These are phyloP conservation scores for Beauveria caledonica DNA, from an alignment of 2,329 filamentous ascomycete genomes.

Conservation along the genomic window DNA sequence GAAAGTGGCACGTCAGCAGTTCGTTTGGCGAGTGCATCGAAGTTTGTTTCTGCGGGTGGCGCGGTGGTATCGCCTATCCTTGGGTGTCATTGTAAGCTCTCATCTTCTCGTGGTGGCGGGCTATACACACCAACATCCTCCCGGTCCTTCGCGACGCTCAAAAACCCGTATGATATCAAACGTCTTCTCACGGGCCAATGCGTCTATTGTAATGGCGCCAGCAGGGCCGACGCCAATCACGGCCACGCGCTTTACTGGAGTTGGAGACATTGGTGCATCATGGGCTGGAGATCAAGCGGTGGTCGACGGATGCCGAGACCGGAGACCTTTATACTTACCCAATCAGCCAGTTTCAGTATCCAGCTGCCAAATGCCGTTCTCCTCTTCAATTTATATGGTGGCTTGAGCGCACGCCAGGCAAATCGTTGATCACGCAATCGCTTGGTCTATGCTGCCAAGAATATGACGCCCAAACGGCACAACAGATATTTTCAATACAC, in stretches of 20 bases:
- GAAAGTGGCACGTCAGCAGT: constrained; percentile 39
- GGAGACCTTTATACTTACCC: not conserved
- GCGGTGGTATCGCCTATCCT: not conserved
- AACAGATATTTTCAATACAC: not conserved
- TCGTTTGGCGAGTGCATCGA: not conserved
- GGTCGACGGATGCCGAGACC: not conserved
- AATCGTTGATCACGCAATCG: not conserved
- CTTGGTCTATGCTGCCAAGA: not conserved
- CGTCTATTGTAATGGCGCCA: not conserved
- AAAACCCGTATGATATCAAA: not conserved
- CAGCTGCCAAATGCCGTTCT: not conserved
- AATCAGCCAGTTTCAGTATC: not conserved
- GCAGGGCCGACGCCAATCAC: not conserved
- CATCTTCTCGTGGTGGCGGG: too few species aligned
- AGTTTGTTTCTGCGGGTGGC: not conserved
- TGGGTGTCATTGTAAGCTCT: not conserved
- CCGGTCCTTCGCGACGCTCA: not conserved
- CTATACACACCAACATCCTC: not conserved
- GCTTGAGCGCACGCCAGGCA: not conserved
- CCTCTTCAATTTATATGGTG: not conserved
- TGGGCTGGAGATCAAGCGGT: not conserved
- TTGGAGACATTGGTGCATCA: not conserved
- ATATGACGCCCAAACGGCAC: not conserved
- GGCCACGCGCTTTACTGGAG: not conserved
- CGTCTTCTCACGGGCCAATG: not conserved